Conservation (phyloP, 805 yeast genomes). For the Metschnikowia kunwiensis region DNA sequence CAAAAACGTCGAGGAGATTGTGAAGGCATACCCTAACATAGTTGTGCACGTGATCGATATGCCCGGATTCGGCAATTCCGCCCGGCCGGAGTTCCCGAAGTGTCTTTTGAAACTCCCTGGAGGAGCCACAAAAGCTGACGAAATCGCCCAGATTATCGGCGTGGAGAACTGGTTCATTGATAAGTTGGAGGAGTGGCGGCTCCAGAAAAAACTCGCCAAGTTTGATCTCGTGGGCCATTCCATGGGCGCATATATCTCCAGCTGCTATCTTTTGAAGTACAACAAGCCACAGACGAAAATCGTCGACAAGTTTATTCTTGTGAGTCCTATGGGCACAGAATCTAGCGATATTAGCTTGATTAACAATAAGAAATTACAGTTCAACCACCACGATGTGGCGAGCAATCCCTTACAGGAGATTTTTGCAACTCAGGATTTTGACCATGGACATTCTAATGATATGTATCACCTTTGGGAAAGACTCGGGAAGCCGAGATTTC, state of each 20-base stretch:
- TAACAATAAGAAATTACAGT: constrained; percentile 28
- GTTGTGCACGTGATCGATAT: constrained; percentile 39
- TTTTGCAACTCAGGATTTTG: constrained; percentile 18
- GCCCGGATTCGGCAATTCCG: constrained; percentile 44
- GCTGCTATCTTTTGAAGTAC: constrained; percentile 42
- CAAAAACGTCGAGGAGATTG: constrained; percentile 35
- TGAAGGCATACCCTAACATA: constrained; percentile 30
- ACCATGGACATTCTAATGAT: constrained; percentile 19
- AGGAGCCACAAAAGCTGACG: constrained; percentile 17
- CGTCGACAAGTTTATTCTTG: constrained; percentile 27
- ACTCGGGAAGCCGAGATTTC: constrained; percentile 39
- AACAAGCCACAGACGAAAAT: constrained; percentile 12
- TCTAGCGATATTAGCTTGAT: constrained; percentile 35
- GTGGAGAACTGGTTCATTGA: constrained; percentile 43
- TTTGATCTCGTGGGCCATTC: constrained; percentile 40
- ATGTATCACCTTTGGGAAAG: constrained; percentile 27
- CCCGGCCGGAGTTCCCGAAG: constrained; percentile 37
- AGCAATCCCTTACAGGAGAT: constrained; percentile 38
- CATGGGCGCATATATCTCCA: constrained; percentile 42
- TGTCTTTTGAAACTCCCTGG: constrained; percentile 24
- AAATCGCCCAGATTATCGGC: constrained; percentile 31
- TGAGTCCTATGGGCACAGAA: constrained; percentile 46
- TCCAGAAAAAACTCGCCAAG: constrained; percentile 17
- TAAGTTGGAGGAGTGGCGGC: constrained; percentile 37
- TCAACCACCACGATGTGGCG: constrained; percentile 33